These are phyloP conservation scores for Amborella trichopoda DNA, from an alignment of 164 flowering plant genomes.

Conservation along the genomic window DNA sequence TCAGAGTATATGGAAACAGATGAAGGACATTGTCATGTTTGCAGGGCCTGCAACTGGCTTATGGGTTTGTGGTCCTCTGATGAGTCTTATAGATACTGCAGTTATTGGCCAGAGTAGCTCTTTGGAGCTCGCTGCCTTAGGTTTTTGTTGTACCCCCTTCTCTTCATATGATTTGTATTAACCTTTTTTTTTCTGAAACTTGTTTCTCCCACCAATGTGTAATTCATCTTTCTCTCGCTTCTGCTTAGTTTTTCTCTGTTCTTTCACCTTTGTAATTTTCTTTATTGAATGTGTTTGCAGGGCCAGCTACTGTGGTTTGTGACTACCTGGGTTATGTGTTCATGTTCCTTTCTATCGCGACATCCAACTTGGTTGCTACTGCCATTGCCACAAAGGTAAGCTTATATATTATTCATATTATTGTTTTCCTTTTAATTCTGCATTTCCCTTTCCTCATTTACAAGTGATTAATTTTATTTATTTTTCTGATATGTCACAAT, in stretches of 20 bases:
- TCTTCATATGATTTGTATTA: not conserved
- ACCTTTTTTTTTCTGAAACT: no score
- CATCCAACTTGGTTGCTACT: slow-evolving; percentile 93
- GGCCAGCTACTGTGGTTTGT: slow-evolving; percentile 91
- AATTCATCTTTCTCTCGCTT: no score
- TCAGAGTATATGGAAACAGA: slow-evolving; percentile 56
- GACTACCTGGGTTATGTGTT: slow-evolving; percentile 65
- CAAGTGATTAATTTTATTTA: no score
- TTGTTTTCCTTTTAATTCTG: no score
- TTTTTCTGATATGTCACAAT: no score
- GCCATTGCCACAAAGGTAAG: slow-evolving; percentile 65
- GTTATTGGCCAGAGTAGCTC: slow-evolving; percentile 93
- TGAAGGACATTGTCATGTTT: slow-evolving; percentile 65
- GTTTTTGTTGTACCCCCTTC: slow-evolving; percentile 15
- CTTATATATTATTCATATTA: no score
- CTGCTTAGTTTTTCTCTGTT: no score
- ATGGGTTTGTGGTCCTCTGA: slow-evolving; percentile 83
- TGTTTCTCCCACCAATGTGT: no score
- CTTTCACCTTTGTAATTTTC: no score
- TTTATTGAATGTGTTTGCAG: no score
- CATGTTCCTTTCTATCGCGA: slow-evolving; percentile 93
- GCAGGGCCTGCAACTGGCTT: slow-evolving; percentile 85
- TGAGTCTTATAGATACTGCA: slow-evolving; percentile 93
- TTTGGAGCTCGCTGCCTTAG: slow-evolving; percentile 89
- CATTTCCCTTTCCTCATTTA: no score